Base-by-base conservation (phyloP, 2,329 filamentous ascomycete genomes). In the Sporothrix mexicana region DNA sequence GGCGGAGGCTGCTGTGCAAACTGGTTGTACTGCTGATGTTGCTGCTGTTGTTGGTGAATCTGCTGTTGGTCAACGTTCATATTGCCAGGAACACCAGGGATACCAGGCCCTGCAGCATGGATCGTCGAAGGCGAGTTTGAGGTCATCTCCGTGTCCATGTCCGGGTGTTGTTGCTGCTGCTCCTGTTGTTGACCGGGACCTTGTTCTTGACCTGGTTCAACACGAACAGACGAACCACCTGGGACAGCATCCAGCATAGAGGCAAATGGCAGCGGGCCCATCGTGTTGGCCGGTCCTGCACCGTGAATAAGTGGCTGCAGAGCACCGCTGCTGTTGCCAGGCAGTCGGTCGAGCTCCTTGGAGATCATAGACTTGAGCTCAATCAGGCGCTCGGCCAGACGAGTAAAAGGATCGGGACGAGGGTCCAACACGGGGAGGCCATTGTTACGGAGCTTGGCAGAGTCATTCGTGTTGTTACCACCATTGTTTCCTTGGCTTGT, bases 361-460 rank as follows among this genome's bases (percentile, higher is more conserved):
- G 72, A 70, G 20, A 76, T 72, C 67, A 74, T 69, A 0, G 17
- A 67, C 68, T 69, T 72, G 15, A 78, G 74, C 23, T 76, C 74
- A 10, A 47, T 30, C 41, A 78, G 67, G 43, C 75, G 75, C 49
- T 57, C 41, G 2, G 74, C 76, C 13, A 78, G 74, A n/a, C 77
- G 73, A 17, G 69, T 20, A 30, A 77, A 77, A 8, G 73, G 74
- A 59, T 75, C 74, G 2, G 41, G 25, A 17, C 17, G 25, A 17
- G 66, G 47, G 41, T 67, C 64, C 23, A 30, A 15, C 20, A 66
- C 41, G 17, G 61, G 61, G 12, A 41, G 61, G 61, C 20, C 12
- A 7, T 25, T 47, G 12, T 47, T 66, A 2, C 10, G 4, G 9
- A n/a, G 12, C 20, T 66, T 57, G 10, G 20, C 9, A 17, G 12